phyloP scores from a whole-genome alignment of 345 rosid species.

The Schrenkiella parvula region DNA sequence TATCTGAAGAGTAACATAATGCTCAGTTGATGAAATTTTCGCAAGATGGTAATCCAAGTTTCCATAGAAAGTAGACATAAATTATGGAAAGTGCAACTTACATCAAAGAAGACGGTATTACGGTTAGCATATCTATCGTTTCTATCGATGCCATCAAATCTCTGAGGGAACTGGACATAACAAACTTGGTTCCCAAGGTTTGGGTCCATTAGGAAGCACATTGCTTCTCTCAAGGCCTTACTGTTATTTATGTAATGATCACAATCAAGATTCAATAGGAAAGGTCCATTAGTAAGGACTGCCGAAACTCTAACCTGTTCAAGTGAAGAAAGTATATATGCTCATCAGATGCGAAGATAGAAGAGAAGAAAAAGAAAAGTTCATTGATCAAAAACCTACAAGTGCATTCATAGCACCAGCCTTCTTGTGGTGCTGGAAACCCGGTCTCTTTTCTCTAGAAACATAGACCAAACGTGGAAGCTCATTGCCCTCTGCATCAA shows the following conservation, averaged over 20 bases:
- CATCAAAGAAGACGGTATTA: conserved; percentile 92
- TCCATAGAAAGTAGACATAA: not conserved
- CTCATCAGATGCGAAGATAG: too few relatives aligned
- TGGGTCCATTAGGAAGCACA: conserved; percentile 97
- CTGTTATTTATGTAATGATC: conserved; percentile 95
- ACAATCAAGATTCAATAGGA: conserved; percentile 94
- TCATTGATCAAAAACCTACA: conserved; percentile 40
- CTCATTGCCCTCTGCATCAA: conserved; percentile 91
- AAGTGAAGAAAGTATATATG: not conserved
- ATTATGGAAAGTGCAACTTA: conserved; percentile 38
- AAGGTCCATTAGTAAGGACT: conserved; percentile 92
- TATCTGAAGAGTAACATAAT: too few relatives aligned
- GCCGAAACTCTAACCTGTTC: conserved; percentile 90
- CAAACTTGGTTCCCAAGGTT: conserved; percentile 88
- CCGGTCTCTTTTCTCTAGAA: conserved; percentile 96
- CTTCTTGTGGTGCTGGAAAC: conserved; percentile 96
- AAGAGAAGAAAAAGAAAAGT: conserved; percentile 2
- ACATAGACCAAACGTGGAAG: conserved; percentile 89
- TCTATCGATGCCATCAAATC: conserved; percentile 91
- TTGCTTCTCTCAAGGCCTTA: conserved; percentile 91
- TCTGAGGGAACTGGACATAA: conserved; percentile 94
- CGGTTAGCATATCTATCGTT: conserved; percentile 91
- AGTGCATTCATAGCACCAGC: conserved; percentile 98
- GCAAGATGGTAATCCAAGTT: too few relatives aligned
- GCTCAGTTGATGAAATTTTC: too few relatives aligned